Evolutionary conservation across 306 rosid genomes (phyloP), one percentile per base, ranked within the genome.

Genomic region (Bauhinia variegata): DNA sequence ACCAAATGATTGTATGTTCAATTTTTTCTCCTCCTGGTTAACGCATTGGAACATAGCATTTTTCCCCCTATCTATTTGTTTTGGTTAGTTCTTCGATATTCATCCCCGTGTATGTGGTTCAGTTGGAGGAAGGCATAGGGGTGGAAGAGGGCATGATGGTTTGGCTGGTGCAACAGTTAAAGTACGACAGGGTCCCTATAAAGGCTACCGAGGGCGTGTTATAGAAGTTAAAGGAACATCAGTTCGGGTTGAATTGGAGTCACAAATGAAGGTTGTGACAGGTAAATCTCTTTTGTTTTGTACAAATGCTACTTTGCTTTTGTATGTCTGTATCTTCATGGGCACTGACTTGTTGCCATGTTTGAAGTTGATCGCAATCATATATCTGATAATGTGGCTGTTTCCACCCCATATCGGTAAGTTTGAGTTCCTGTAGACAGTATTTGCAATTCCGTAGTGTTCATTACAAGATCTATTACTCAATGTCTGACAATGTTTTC

Each of bases 231-330:
- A 95, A 75, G 99, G 96, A 67, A 32, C 82, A 41, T 67, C 41
- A 39, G 97, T 95, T 55, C 86, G 99, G 70, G 95, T 95, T 76
- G 99, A 95, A 71, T 70, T 95, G 65, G 99, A 95, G 67, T 91
- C 99, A 7, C 99, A 95, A 67, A 95, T 95, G 99, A 95, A 84
- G 82, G 91, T 91, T 67, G 96, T 95, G 68, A 95, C 95, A 61
- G 97, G 99, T 81, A 83, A n/a, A n/a, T 60, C 84, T 78, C 36
- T 47, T 55, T 28, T 46, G 18, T 11, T 64, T n/a, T 58, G 34
- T 48, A 56, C 13, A 31, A 60, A 32, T 9, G 12, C 33, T 64
- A 39, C 17, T 4, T 12, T 61, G 68, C 51, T 13, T 28, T 67
- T 39, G 68, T n/a, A n/a, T n/a, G n/a, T n/a, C n/a, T n/a, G n/a